These are phyloP conservation scores for Coriolopsis trogii DNA, from an alignment of 1,284 basidiomycete species.

Conservation along the genomic window DNA sequence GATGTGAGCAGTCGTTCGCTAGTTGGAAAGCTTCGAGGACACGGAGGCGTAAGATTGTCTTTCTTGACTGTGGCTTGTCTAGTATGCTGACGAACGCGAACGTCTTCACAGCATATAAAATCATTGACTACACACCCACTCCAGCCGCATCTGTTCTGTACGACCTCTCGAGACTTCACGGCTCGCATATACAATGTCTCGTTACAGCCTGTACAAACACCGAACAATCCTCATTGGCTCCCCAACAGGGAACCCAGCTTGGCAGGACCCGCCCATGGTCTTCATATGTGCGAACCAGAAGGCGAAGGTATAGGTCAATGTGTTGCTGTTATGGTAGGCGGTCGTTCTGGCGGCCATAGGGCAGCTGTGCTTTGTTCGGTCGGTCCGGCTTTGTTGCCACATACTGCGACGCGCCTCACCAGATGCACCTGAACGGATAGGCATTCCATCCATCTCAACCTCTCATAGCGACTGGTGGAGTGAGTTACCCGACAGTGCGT, in stretches of 20 bases:
- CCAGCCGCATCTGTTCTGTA: slow-evolving; percentile 60
- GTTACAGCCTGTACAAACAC: slow-evolving; percentile 29
- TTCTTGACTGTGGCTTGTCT: not conserved
- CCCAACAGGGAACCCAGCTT: slow-evolving; percentile 50
- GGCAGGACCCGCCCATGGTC: slow-evolving; percentile 70
- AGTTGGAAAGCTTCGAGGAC: slow-evolving; percentile 58
- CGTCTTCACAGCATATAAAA: slow-evolving; percentile 56
- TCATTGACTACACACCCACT: slow-evolving; percentile 64
- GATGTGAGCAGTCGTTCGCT: slow-evolving; percentile 43
- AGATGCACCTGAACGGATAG: too few species aligned
- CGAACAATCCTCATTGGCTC: slow-evolving; percentile 61
- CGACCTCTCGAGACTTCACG: slow-evolving; percentile 69
- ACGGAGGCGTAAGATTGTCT: slow-evolving; percentile 59
- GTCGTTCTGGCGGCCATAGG: slow-evolving; percentile 69
- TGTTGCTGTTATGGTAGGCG: slow-evolving; percentile 63
- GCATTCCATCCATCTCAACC: slow-evolving; percentile 66
- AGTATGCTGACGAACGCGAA: slow-evolving; percentile 2
- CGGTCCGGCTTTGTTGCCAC: slow-evolving; percentile 23
- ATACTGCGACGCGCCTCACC: too few species aligned
- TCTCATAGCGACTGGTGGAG: slow-evolving; percentile 74
- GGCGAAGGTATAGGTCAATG: slow-evolving; percentile 65
- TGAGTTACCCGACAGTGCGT: slow-evolving; percentile 36
- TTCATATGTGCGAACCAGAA: slow-evolving; percentile 60
- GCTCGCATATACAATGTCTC: slow-evolving; percentile 66
- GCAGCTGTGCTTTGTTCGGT: slow-evolving; percentile 70